Conservation (phyloP, 768 basidiomycete genomes). For the Gloeopeniophorella convolvens region DNA sequence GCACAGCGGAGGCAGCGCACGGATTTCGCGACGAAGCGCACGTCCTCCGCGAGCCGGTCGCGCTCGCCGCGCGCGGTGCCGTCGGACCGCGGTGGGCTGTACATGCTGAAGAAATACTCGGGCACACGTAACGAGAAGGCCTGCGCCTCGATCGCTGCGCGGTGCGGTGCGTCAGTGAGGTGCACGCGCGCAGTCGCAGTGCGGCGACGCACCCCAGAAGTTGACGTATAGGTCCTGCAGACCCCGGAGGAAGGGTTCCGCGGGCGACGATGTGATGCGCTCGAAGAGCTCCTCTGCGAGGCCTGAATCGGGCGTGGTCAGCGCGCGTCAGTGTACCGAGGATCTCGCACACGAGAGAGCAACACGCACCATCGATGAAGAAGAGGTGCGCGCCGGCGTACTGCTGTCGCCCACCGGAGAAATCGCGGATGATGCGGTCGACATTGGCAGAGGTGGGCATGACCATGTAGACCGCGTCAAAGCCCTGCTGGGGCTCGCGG, state of each 20-base stretch:
- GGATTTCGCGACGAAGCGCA: conserved; percentile 66
- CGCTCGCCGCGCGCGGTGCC: conserved; percentile 60
- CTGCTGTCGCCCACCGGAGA: conserved; percentile 51
- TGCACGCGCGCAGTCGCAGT: neutral
- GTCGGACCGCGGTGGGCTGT: conserved; percentile 74
- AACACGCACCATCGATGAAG: conserved; percentile 86
- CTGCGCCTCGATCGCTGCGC: conserved; percentile 84
- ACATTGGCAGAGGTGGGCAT: conserved; percentile 96
- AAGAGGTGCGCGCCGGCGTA: conserved; percentile 87
- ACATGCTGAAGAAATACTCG: conserved; percentile 80
- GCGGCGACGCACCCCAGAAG: conserved; percentile 69
- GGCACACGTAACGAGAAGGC: conserved; percentile 77
- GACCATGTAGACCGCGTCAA: conserved; percentile 90
- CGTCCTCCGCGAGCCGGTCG: conserved; percentile 79
- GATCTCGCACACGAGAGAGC: no score
- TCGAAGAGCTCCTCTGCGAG: conserved; percentile 73
- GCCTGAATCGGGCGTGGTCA: conserved; percentile 38
- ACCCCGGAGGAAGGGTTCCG: conserved; percentile 67
- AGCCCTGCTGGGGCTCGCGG: conserved; percentile 75
- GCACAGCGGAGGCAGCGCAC: conserved; percentile 35
- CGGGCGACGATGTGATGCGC: conserved; percentile 65
- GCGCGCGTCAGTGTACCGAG: neutral
- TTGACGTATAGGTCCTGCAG: conserved; percentile 88
- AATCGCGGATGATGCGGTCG: conserved; percentile 85
- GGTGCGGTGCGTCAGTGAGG: neutral